Base-by-base conservation (phyloP, 106 monocot genomes). In the Dioscorea zingiberensis region DNA sequence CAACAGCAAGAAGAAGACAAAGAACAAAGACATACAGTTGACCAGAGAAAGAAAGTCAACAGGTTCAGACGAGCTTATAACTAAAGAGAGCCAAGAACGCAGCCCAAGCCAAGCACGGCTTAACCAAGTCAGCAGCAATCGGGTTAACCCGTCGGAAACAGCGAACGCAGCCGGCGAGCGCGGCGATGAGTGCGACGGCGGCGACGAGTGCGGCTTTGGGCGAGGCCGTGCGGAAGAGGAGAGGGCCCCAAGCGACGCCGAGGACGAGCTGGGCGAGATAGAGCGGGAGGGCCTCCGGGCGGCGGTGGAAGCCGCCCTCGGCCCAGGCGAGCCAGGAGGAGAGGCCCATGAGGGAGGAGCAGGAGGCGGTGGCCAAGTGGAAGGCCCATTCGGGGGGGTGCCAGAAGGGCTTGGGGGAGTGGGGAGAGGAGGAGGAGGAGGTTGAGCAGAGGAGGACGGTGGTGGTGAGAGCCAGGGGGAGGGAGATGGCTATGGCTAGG, bases 321-420 rank as follows among this genome's bases (percentile, higher is more conserved):
- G 82, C 77, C 82, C 82, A 82, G 30, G 73, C 69, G 1, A 82
- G 63, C 82, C 77, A 82, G 1, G 77, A 69, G 3, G 82, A 28
- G 32, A 82, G 59, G 27, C 77, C 73, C 21, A 65, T 79, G 8
- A 79, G 22, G 57, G 59, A 14, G 3, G 79, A 26, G 17, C 64
- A 65, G 4, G 67, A 7, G 24, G 65, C 68, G 7, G 74, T 60
- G 25, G 66, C 83, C 48, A 66, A 7, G 26, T 78, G 68, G 60
- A 84, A 56, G 25, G 62, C 62, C 74, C 77, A 65, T 24, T 66
- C 30, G 3, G 80, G 80, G 16, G 66, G 74, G 46, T 49, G 54
- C 74, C 77, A 80, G 19, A 54, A 64, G 2, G 25, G 69, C 1
- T 29, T 7, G 15, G 29, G 10, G 13, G 55, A 2, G 0, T 14